Conservation (phyloP, 768 basidiomycete genomes). For the Myochromella boudieri region DNA sequence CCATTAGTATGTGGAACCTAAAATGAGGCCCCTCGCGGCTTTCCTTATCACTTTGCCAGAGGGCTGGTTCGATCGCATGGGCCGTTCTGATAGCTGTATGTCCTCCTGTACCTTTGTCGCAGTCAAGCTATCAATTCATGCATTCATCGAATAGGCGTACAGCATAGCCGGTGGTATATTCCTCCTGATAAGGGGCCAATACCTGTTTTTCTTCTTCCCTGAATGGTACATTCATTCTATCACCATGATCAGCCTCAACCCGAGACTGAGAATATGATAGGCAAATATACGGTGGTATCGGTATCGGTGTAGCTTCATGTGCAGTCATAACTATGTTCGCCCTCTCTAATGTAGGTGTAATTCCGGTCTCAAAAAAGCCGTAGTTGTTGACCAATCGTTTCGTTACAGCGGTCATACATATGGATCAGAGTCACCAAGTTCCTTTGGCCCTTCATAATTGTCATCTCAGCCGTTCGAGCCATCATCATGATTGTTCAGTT, state of each 20-base stretch:
- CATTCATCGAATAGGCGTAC: conserved; percentile 45
- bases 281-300: conserved; percentile 71
- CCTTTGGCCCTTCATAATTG: conserved; percentile 71
- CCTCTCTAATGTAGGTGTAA: conserved; percentile 57
- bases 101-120: conserved; percentile 9
- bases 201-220: conserved; percentile 60
- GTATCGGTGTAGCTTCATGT: conserved; percentile 47
- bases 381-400: conserved; percentile 16
- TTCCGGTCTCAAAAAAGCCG: conserved; percentile 11
- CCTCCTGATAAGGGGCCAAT: conserved; percentile 61
- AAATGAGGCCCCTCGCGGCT: conserved; percentile 11
- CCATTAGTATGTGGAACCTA: conserved; percentile 55
- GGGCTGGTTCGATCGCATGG: conserved; percentile 74
- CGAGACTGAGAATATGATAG: conserved; percentile 37
- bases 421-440: conserved; percentile 65
- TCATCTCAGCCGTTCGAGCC: conserved; percentile 61
- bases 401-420: conserved; percentile 62
- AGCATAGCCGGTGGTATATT: conserved; percentile 66
- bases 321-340: conserved; percentile 58
- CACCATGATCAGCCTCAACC: conserved; percentile 11
- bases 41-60: conserved; percentile 41
- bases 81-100: conserved; percentile 60
- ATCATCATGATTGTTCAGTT: conserved; percentile 76
- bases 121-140: background rate
- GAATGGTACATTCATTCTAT: conserved; percentile 52